A percentile compares a stretch with the other conserved stretches of the same genome.
Evolutionary conservation across 139 green algal species (phyloP).

Genomic region (Closterium sp.): DNA sequence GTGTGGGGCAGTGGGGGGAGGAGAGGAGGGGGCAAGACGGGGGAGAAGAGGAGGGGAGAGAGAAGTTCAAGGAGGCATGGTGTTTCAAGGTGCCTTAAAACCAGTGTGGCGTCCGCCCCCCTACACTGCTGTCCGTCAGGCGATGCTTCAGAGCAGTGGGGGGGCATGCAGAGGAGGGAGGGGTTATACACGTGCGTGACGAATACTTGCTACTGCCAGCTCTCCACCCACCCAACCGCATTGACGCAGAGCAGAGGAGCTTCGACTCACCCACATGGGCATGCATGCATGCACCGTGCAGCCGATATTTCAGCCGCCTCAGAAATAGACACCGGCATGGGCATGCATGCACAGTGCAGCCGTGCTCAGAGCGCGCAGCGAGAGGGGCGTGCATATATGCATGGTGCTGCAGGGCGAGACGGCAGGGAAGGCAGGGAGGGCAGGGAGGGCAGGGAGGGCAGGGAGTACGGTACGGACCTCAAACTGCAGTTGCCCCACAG

Average conservation of each 20-base stretch:
- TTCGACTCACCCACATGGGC: not conserved
- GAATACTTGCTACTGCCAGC: no score
- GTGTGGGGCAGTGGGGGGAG: not conserved
- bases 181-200: not conserved
- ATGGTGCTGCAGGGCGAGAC: not conserved
- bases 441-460: not conserved
- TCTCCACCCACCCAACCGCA: not conserved
- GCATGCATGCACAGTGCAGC: not conserved
- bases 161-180: not conserved
- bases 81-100: no score
- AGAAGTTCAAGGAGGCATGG: no score
- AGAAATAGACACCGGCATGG: conserved; percentile 1
- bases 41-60: not conserved
- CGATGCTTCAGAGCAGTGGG: not conserved
- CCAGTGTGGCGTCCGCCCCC: not conserved
- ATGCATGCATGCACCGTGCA: conserved; percentile 6
- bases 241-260: not conserved
- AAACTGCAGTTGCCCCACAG: conserved; percentile 77
- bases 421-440: not conserved
- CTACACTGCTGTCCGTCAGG: not conserved
- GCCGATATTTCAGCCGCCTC: no score
- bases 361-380: not conserved
- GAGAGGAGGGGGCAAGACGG: not conserved
- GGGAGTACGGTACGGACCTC: conserved; percentile 65
- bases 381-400: no score